Percentiles rank a stretch among this genome's conserved stretches.
These are phyloP conservation scores for Termitomyces sp. DNA, from an alignment of 768 basidiomycete species.

Conservation along the genomic window DNA sequence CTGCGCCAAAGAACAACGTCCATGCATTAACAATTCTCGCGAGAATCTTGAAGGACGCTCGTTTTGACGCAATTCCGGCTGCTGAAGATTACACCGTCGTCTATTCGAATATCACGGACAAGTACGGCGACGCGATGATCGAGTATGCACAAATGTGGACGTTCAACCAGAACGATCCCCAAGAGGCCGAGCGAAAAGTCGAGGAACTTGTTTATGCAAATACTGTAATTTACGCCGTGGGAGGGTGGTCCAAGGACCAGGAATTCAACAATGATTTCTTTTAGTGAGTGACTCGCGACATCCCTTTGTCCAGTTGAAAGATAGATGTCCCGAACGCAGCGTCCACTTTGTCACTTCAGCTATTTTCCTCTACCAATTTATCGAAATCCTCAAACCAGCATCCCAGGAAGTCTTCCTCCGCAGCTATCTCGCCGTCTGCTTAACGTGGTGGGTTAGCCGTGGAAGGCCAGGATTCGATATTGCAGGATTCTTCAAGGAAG, in stretches of 20 bases:
- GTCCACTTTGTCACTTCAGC: slow-evolving; percentile 66
- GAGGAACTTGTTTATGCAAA: slow-evolving; percentile 60
- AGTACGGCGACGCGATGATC: slow-evolving; percentile 35
- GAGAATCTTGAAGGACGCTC: slow-evolving; percentile 47
- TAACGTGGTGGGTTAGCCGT: slow-evolving; percentile 53
- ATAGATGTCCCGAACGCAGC: slow-evolving; percentile 23
- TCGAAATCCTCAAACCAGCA: slow-evolving; percentile 31
- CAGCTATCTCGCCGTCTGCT: slow-evolving; percentile 45
- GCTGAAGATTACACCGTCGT: slow-evolving; percentile 15
- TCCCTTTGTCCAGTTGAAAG: neutral
- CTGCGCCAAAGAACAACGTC: slow-evolving; percentile 10
- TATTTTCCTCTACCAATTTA: slow-evolving; percentile 51
- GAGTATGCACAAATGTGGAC: slow-evolving; percentile 42
- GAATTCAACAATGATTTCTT: slow-evolving; percentile 51
- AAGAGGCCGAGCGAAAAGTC: slow-evolving; percentile 45
- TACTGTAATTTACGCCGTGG: slow-evolving; percentile 48
- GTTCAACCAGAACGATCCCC: slow-evolving; percentile 26
- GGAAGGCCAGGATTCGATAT: slow-evolving; percentile 50
- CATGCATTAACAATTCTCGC: slow-evolving; percentile 52
- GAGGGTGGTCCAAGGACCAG: slow-evolving; percentile 38
- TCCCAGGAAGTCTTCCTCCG: slow-evolving; percentile 53
- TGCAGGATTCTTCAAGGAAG: slow-evolving; percentile 37
- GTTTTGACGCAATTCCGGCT: slow-evolving; percentile 21
- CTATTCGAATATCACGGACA: slow-evolving; percentile 28
- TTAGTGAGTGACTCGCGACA: neutral